Evolutionary conservation across 1,139 yeast genomes (phyloP).

Genomic region (Chernovozyma sophiae-reginae): DNA sequence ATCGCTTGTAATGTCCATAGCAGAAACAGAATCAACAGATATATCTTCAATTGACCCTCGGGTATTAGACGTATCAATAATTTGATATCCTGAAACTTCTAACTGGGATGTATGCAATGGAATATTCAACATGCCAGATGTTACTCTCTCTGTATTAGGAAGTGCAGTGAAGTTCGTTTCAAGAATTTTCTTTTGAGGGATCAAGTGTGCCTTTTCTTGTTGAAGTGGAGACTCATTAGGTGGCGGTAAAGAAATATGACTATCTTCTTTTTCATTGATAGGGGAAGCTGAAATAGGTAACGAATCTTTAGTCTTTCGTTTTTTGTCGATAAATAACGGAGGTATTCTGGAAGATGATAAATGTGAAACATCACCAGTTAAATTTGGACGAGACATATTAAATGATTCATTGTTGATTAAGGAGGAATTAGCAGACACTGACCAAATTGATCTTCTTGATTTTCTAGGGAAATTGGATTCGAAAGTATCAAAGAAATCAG

Average conservation of each 20-base stretch:
- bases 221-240: conserved; percentile 19
- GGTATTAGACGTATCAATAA: not conserved
- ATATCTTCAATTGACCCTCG: not conserved
- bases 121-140: conserved; percentile 60
- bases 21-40: not conserved
- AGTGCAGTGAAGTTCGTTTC: conserved; percentile 2
- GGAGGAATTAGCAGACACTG: not conserved
- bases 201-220: conserved; percentile 14
- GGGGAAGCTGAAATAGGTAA: conserved; percentile 1
- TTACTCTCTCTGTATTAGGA: conserved; percentile 41
- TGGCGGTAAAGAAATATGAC: conserved; percentile 31
- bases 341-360: not conserved
- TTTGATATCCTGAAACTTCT: not conserved
- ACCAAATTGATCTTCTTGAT: conserved; percentile 11
- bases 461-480: conserved; percentile 27
- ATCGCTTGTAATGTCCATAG: not conserved
- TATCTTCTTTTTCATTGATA: conserved; percentile 10
- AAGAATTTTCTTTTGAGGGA: conserved; percentile 24
- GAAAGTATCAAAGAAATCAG: conserved; percentile 24
- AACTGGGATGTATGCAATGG: conserved; percentile 19
- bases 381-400: not conserved
- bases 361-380: not conserved
- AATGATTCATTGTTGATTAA: not conserved
- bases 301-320: not conserved
- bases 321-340: not conserved